phyloP scores from a whole-genome alignment of 2,329 filamentous ascomycete genomes.

The Clarireedia paspali region DNA sequence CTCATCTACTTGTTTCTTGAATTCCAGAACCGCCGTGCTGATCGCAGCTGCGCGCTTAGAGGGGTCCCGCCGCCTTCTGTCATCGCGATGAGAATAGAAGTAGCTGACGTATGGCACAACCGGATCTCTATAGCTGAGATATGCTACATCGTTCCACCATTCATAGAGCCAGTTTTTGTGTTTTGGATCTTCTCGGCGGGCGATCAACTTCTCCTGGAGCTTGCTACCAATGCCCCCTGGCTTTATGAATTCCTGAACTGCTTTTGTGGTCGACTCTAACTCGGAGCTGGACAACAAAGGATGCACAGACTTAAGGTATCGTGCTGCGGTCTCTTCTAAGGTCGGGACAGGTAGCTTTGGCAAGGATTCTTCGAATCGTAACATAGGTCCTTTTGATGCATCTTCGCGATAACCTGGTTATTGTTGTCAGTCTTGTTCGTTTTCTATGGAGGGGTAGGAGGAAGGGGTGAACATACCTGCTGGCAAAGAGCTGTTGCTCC shows the following conservation, averaged over 20 bases:
- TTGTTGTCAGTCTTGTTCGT: conserved; percentile 6
- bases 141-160: conserved; percentile 97
- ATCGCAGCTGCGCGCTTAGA: conserved; percentile 90
- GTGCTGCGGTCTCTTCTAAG: conserved; percentile 71
- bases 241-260: conserved; percentile 79
- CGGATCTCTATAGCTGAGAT: conserved; percentile 87
- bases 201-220: conserved; percentile 82
- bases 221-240: conserved; percentile 77
- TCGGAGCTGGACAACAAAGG: conserved; percentile 64
- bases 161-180: conserved; percentile 92
- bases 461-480: conserved; percentile 33
- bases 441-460: neutral
- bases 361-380: conserved; percentile 81
- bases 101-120: conserved; percentile 98
- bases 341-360: conserved; percentile 72
- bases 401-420: conserved; percentile 69
- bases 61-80: conserved; percentile 78
- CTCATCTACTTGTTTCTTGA: conserved; percentile 85
- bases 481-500: conserved; percentile 52
- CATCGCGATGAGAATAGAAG: conserved; percentile 97
- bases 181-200: conserved; percentile 69
- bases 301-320: conserved; percentile 74
- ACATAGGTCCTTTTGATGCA: conserved; percentile 68
- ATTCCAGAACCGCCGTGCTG: conserved; percentile 76
- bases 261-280: conserved; percentile 67